These are phyloP conservation scores for Trametes cingulata DNA, from an alignment of 768 basidiomycete species.

Conservation along the genomic window DNA sequence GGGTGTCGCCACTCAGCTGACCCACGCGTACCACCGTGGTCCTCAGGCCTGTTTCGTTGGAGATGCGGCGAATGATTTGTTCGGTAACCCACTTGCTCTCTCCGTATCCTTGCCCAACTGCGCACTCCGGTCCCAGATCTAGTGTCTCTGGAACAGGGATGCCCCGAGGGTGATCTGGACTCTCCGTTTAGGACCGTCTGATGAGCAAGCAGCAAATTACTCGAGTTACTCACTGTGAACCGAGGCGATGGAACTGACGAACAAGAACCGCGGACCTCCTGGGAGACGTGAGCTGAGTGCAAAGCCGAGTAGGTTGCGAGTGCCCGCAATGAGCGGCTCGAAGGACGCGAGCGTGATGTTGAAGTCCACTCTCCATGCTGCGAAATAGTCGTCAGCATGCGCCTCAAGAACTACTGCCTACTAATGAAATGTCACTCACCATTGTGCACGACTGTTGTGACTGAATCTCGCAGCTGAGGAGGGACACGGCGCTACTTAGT, in stretches of 20 bases:
- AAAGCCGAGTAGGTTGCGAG: constrained; percentile 18
- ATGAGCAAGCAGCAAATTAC: no score
- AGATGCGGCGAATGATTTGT: constrained; percentile 40
- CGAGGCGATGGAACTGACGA: constrained; percentile 16
- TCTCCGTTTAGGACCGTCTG: no score
- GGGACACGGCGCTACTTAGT: no score
- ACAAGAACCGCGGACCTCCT: constrained; percentile 27
- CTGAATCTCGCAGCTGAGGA: constrained; percentile 10
- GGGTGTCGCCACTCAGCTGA: constrained; percentile 43
- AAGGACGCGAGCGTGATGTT: constrained; percentile 41
- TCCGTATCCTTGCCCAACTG: constrained; percentile 45
- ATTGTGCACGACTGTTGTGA: constrained; percentile 44
- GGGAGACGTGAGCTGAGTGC: constrained; percentile 1
- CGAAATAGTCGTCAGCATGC: no score
- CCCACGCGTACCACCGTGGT: constrained; percentile 45
- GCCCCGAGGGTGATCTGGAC: neutral
- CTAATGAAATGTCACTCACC: constrained; percentile 2
- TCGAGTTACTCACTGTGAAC: constrained; percentile 7
- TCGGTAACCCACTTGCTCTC: constrained; percentile 49
- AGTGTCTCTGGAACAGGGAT: neutral
- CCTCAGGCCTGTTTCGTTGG: constrained; percentile 36
- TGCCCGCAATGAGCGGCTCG: constrained; percentile 36
- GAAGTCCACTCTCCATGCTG: constrained; percentile 45
- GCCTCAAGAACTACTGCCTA: neutral
- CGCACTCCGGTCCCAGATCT: constrained; percentile 32